phyloP scores from a whole-genome alignment of 345 rosid genomes.

The Linum lewisii region DNA sequence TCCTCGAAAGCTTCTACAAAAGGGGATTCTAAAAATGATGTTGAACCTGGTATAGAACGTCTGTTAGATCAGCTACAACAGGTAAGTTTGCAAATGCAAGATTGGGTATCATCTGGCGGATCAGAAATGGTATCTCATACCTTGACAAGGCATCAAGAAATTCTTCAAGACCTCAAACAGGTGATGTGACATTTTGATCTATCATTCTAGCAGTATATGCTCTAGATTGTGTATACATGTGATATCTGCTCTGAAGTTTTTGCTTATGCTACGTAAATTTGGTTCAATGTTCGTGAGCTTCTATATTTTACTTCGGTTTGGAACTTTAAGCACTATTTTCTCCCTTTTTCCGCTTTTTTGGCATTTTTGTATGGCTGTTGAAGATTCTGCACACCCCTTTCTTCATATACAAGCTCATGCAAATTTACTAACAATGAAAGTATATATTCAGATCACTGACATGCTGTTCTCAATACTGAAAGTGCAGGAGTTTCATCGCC shows the following conservation, averaged over 20 bases:
- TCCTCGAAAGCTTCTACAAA: slow-evolving; percentile 55
- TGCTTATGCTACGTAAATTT: too few species aligned
- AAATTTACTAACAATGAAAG: neutral
- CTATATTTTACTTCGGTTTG: too few species aligned
- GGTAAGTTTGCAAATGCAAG: slow-evolving; percentile 87
- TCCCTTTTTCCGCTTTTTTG: too few species aligned
- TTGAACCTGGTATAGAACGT: slow-evolving; percentile 67
- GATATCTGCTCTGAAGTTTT: too few species aligned
- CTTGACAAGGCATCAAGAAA: slow-evolving; percentile 92
- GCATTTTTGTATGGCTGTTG: too few species aligned
- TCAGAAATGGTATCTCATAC: slow-evolving; percentile 99
- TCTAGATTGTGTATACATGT: neutral
- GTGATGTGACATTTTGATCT: slow-evolving; percentile 27
- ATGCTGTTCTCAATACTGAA: slow-evolving; percentile 18
- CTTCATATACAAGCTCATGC: neutral
- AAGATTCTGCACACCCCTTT: too few species aligned
- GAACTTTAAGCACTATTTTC: too few species aligned
- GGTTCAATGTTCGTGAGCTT: too few species aligned
- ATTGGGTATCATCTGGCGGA: slow-evolving; percentile 94
- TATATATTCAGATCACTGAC: slow-evolving; percentile 13
- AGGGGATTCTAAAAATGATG: slow-evolving; percentile 51
- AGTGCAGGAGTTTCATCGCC: slow-evolving; percentile 96
- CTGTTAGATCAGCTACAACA: slow-evolving; percentile 68
- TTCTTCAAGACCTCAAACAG: slow-evolving; percentile 86
- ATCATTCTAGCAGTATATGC: neutral